Base-by-base conservation (phyloP, 2,329 filamentous ascomycete species). In the Stemphylium beticola region DNA sequence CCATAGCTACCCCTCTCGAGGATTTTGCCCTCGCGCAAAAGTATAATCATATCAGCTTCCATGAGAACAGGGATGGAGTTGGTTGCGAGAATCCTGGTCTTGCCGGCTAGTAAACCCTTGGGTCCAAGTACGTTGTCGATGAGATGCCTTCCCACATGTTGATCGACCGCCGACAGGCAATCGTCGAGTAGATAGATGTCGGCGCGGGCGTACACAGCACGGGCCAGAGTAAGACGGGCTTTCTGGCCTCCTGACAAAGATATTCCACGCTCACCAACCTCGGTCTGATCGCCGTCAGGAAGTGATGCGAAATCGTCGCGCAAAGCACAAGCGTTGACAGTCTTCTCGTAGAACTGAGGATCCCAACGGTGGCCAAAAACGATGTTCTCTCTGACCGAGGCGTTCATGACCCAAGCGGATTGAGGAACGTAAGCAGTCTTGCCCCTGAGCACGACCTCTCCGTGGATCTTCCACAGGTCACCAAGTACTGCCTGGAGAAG, bases 201-300 rank as follows among this genome's bases (percentile, higher is more conserved):
- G n/a, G 95, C 92, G 64, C 95, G 86, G 46, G 96, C 93, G 72
- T 99, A 99, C 1, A 99, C 95, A 26, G 96, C 93, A 73, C 95
- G 86, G 36, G 95, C 95, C 49, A 99, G 82, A 12, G 92, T 93
- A 57, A 99, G 83, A 58, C 95, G 90, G 50, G 95, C 93, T 78
- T 97, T 99, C 73, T 99, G 95, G 5, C 96, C 95, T 62, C 93
- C 93, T 60, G 93, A 97, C 20, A 99, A 81, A 2, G 93, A 98
- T 54, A 99, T 99, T 36, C 95, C 95, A 60, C 95, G 88, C 78
- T 99, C 96, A 53, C 95, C 95, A 33, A 99, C 96, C 68, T 97
- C 90, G 0, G 95, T 99, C 73, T 96, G 90, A 69, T 99, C 96
- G 24, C 96, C 95, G 72, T 99, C 95, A 3, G 95, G 95, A 43